Evolutionary conservation across 306 rosid species (phyloP).

Genomic region (Malus orientalis): DNA sequence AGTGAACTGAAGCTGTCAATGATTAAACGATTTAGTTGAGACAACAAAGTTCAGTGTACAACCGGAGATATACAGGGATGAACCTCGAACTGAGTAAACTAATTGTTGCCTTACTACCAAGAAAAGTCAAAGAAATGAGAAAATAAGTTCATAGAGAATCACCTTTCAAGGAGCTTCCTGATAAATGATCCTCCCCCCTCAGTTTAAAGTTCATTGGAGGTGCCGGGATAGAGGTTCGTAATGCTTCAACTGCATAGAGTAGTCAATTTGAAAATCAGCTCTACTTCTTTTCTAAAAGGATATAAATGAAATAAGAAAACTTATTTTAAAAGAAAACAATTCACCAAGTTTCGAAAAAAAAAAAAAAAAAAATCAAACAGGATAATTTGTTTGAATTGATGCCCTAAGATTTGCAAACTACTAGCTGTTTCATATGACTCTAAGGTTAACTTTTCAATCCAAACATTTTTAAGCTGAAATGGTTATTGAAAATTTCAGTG

Average conservation of each 20-base stretch:
- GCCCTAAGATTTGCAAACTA: neutral
- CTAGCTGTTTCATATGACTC: neutral
- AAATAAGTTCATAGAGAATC: conserved; percentile 1
- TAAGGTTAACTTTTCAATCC: neutral
- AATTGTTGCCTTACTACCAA: conserved; percentile 10
- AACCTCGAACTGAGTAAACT: neutral
- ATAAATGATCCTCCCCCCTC: conserved; percentile 89
- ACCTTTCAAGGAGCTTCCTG: conserved; percentile 98
- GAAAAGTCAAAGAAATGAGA: neutral
- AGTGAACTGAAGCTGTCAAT: conserved; percentile 1
- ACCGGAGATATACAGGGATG: neutral
- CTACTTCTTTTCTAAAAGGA: neutral
- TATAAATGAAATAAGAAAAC: neutral
- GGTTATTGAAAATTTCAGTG: neutral
- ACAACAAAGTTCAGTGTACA: neutral
- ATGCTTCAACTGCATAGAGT: conserved; percentile 58
- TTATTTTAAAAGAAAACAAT: neutral
- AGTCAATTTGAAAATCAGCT: conserved; percentile 11
- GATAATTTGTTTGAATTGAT: neutral
- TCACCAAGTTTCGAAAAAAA: neutral
- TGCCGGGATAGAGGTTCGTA: conserved; percentile 90
- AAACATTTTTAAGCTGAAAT: neutral
- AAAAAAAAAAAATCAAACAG: neutral
- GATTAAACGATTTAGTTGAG: neutral
- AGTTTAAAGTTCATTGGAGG: conserved; percentile 83